Conservation (phyloP, 352 stramenopile genomes). For the Globisporangium canariense region DNA sequence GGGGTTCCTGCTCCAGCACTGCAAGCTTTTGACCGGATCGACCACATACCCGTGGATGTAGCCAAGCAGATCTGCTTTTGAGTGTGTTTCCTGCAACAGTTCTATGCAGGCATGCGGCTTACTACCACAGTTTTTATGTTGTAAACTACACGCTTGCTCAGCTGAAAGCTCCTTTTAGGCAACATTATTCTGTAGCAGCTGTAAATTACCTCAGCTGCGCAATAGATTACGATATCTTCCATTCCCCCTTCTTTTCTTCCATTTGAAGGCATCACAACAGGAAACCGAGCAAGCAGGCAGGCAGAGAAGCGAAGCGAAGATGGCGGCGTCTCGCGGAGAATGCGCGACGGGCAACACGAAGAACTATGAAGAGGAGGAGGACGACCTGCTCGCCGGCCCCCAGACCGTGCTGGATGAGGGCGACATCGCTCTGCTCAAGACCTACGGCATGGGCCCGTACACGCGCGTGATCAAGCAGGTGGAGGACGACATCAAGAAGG, state of each 20-base stretch:
- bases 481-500: conserved; percentile 99
- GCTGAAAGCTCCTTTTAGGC: too few relatives aligned
- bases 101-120: too few relatives aligned
- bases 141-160: too few relatives aligned
- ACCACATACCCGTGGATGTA: neutral
- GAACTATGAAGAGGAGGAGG: conserved; percentile 94
- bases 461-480: conserved; percentile 95
- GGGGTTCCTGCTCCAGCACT: conserved; percentile 4
- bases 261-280: too few relatives aligned
- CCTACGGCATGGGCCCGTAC: conserved; percentile 98
- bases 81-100: neutral
- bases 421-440: conserved; percentile 99
- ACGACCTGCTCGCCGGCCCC: conserved; percentile 76
- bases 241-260: too few relatives aligned
- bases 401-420: conserved; percentile 89
- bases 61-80: neutral
- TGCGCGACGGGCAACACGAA: conserved; percentile 96
- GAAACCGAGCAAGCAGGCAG: neutral
- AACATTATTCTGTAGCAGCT: too few relatives aligned
- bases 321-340: conserved; percentile 57
- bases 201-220: too few relatives aligned
- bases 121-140: too few relatives aligned
- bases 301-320: neutral
- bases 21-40: neutral
- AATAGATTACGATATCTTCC: too few relatives aligned